A percentile compares a stretch with the other conserved stretches of the same genome.
phyloP scores from a whole-genome alignment of 2,329 filamentous ascomycete genomes.

The Emergomyces orientalis region DNA sequence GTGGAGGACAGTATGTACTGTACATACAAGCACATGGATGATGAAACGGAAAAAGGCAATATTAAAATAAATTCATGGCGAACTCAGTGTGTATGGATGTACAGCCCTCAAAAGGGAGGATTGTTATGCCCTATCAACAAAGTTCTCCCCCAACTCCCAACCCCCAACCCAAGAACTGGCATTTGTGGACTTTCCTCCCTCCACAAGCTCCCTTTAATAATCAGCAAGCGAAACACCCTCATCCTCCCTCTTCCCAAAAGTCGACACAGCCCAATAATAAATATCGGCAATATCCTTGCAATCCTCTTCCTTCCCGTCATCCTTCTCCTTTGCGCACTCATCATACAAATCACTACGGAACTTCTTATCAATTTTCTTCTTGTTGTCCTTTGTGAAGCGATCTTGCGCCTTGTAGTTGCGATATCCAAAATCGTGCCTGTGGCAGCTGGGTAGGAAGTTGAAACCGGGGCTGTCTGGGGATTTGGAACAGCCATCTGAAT shows the following conservation, averaged over 20 bases:
- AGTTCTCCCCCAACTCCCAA: background rate
- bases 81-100: background rate
- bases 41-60: background rate
- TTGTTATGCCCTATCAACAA: no score
- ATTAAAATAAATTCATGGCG: background rate
- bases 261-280: conserved; percentile 28
- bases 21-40: background rate
- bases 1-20: background rate
- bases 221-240: background rate
- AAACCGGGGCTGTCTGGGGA: conserved; percentile 29
- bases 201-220: background rate
- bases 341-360: conserved; percentile 36
- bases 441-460: conserved; percentile 34
- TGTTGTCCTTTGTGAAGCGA: conserved; percentile 38
- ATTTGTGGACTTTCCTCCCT: background rate
- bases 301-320: conserved; percentile 9
- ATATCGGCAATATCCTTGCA: conserved; percentile 22
- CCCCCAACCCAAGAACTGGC: background rate
- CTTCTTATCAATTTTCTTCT: conserved; percentile 42
- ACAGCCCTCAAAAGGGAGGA: background rate
- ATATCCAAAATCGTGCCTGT: conserved; percentile 51
- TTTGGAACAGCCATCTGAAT: conserved; percentile 28
- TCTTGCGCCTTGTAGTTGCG: conserved; percentile 44
- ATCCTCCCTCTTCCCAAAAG: conserved; percentile 17
- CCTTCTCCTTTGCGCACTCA: conserved; percentile 20